Conservation (phyloP, 2,329 filamentous ascomycete genomes). For the Sporothrix inflata region DNA sequence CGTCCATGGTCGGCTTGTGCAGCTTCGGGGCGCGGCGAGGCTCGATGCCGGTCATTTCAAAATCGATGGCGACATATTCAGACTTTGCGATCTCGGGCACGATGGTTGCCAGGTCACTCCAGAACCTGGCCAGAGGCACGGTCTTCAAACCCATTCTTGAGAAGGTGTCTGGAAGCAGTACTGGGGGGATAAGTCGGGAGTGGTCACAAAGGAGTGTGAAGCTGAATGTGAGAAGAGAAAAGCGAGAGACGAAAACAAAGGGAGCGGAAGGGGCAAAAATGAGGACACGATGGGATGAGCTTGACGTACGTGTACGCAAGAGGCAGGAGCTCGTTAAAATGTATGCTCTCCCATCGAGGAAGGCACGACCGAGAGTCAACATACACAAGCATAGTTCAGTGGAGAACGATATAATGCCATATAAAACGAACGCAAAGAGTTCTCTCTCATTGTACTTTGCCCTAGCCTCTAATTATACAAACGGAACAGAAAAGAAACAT, state of each 20-base stretch:
- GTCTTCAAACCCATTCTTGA: slow-evolving; percentile 35
- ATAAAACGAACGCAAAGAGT: not conserved
- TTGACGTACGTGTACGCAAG: not conserved
- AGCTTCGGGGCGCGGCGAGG: not conserved
- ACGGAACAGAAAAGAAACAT: not conserved
- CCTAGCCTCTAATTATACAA: slow-evolving; percentile 11
- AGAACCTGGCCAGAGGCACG: slow-evolving; percentile 38
- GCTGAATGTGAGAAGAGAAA: not conserved
- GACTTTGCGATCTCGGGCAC: slow-evolving; percentile 39
- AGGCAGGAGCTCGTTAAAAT: not conserved
- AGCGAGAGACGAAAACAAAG: not conserved
- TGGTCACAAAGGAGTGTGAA: not conserved
- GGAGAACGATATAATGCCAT: not conserved
- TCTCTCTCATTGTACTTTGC: not conserved
- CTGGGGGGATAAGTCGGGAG: not conserved
- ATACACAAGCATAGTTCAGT: not conserved
- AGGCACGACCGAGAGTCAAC: slow-evolving; percentile 11
- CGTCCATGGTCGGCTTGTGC: slow-evolving; percentile 22
- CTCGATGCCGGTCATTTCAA: slow-evolving; percentile 46
- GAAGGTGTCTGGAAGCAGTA: not conserved
- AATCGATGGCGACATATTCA: slow-evolving; percentile 42
- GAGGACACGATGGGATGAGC: not conserved
- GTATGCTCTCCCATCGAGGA: not conserved
- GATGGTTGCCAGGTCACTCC: slow-evolving; percentile 38
- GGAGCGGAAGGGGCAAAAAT: not conserved